Evolutionary conservation across 208 protist genomes (phyloP).

Genomic region (Leishmania braziliensis): DNA sequence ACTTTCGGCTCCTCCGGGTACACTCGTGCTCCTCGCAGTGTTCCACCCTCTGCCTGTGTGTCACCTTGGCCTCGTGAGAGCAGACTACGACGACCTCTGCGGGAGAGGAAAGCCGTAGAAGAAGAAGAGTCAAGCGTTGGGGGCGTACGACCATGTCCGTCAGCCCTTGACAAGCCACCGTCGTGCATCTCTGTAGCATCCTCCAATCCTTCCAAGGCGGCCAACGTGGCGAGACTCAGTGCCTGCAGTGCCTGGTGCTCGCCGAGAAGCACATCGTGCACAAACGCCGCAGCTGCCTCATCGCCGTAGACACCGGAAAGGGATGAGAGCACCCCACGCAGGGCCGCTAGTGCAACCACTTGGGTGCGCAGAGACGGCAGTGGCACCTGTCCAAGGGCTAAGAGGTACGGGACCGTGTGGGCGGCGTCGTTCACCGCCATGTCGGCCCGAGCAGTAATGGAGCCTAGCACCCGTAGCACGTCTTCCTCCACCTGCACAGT

Average conservation of each 20-base stretch:
- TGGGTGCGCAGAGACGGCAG: slow-evolving; percentile 66
- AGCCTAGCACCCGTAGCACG: slow-evolving; percentile 40
- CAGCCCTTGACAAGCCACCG: background rate
- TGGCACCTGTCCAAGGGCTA: slow-evolving; percentile 65
- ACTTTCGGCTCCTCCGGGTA: background rate
- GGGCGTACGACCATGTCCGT: background rate
- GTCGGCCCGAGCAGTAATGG: slow-evolving; percentile 25
- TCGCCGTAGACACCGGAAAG: slow-evolving; percentile 36
- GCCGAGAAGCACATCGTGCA: slow-evolving; percentile 46
- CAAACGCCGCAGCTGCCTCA: slow-evolving; percentile 30
- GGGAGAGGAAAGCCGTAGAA: background rate
- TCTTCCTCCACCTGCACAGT: slow-evolving; percentile 33
- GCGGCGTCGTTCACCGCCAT: slow-evolving; percentile 48
- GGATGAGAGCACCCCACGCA: slow-evolving; percentile 42
- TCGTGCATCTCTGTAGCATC: background rate
- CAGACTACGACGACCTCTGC: slow-evolving; percentile 16
- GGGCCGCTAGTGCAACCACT: slow-evolving; percentile 51
- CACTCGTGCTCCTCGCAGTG: background rate
- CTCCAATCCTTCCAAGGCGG: slow-evolving; percentile 6
- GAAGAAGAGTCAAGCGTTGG: background rate
- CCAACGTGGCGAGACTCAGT: slow-evolving; percentile 15
- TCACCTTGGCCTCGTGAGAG: slow-evolving; percentile 7
- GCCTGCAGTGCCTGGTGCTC: slow-evolving; percentile 58
- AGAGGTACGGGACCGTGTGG: slow-evolving; percentile 54
- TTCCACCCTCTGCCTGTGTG: background rate